Base-by-base conservation (phyloP, 2,329 filamentous ascomycete species). In the Talaromyces sp. region DNA sequence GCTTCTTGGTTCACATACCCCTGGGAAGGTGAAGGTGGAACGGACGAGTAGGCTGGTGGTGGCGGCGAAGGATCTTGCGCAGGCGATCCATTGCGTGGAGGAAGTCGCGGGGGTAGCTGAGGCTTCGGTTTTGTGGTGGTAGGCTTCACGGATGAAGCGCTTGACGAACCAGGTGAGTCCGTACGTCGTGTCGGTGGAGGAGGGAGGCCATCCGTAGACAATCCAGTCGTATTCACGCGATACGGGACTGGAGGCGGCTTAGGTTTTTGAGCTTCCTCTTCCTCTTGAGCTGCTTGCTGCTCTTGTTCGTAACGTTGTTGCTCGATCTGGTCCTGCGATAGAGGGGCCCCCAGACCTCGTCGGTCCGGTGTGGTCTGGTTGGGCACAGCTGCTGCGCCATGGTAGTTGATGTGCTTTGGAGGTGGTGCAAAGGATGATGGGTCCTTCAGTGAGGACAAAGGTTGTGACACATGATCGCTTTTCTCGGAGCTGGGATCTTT, bases 341-440 rank as follows among this genome's bases (percentile, higher is more conserved):
- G 58, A 0, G 78, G 71, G 13, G 73, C 72, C 10, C 79, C 80
- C 39, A 75, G 54, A 5, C 77, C 75, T 24, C 69, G 68, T 30
- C 70, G 65, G 49, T 77, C 70, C 22, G 77, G 72, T 11, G 78
- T 74, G 13, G 76, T 75, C 41, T 78, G 67, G 47, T 78, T 76
- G 27, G 75, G 70, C 13, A 77, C 64, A 3, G 77, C 73, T 6
- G 70, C 71, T 13, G 71, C 73, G 51, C 77, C 73, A 66, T 81
- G 74, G 58, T 79, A 80, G 45, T 78, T 76, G 51, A 77, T 71
- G 56, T 83, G 88, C 64, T 84, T 92, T 0, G 91, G 91, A 22
- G 91, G 91, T 20, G 91, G 90, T 2, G 84, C 90, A 68, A 96
- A 96, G 14, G 85, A 82, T 1, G 83, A 71, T 1, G 90, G 91